phyloP scores from a whole-genome alignment of 2,329 filamentous ascomycete species.

The Trichoderma afroharzianum region DNA sequence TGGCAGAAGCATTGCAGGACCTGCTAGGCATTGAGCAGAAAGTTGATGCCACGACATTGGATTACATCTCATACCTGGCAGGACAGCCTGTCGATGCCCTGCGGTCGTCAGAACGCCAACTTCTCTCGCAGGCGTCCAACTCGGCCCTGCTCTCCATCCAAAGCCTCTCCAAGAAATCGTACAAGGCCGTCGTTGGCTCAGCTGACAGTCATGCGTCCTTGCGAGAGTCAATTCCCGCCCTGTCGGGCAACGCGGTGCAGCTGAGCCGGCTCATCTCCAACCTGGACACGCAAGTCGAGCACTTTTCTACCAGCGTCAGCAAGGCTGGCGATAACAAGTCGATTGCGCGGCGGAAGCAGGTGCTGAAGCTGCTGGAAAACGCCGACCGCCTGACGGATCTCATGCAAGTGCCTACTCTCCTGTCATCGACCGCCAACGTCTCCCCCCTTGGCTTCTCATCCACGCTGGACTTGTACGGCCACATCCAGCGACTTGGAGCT shows the following conservation, averaged over 20 bases:
- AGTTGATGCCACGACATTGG: slow-evolving; percentile 52
- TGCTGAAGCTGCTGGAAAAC: slow-evolving; percentile 78
- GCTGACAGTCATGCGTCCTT: slow-evolving; percentile 74
- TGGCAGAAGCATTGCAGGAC: slow-evolving; percentile 38
- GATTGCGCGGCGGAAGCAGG: slow-evolving; percentile 70
- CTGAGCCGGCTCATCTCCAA: slow-evolving; percentile 70
- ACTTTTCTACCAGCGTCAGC: slow-evolving; percentile 80
- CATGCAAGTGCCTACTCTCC: slow-evolving; percentile 79
- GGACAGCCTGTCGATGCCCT: slow-evolving; percentile 73
- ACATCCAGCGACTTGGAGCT: slow-evolving; percentile 80
- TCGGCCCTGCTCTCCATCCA: slow-evolving; percentile 80
- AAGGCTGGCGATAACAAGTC: slow-evolving; percentile 66
- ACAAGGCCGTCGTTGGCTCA: slow-evolving; percentile 79
- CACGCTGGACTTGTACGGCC: slow-evolving; percentile 86
- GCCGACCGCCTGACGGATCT: slow-evolving; percentile 87
- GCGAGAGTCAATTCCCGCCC: slow-evolving; percentile 63
- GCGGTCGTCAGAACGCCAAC: slow-evolving; percentile 70
- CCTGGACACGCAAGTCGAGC: slow-evolving; percentile 73
- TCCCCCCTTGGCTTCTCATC: slow-evolving; percentile 75
- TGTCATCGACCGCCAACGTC: slow-evolving; percentile 72
- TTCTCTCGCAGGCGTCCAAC: slow-evolving; percentile 76
- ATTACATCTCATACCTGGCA: slow-evolving; percentile 74
- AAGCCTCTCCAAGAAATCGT: slow-evolving; percentile 81
- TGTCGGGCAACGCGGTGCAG: slow-evolving; percentile 62
- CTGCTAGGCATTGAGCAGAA: slow-evolving; percentile 31